Conservation (phyloP, 2,329 filamentous ascomycete genomes). For the Fragosphaeria purpurea region DNA sequence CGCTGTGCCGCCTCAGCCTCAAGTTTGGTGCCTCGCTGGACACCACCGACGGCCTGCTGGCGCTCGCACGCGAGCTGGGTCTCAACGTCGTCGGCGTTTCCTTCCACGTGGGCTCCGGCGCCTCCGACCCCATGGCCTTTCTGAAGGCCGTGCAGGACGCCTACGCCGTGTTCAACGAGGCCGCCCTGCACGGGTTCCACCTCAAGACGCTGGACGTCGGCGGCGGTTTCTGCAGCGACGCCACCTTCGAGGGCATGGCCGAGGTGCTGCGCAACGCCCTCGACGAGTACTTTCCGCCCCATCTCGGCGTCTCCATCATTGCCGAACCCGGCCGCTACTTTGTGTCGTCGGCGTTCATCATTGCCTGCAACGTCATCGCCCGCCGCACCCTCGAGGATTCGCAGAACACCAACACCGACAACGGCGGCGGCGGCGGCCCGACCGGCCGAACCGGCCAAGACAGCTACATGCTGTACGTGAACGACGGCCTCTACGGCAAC, state of each 20-base stretch:
- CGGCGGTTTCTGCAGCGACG: slow-evolving; percentile 79
- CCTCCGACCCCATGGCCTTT: slow-evolving; percentile 86
- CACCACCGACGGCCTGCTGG: slow-evolving; percentile 64
- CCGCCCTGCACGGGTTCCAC: slow-evolving; percentile 61
- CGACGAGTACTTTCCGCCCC: slow-evolving; percentile 77
- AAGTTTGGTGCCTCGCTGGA: slow-evolving; percentile 94
- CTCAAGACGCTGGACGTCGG: slow-evolving; percentile 88
- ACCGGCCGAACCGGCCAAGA: background rate
- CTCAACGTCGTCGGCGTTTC: slow-evolving; percentile 92
- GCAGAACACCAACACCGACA: slow-evolving; percentile 39
- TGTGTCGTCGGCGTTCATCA: slow-evolving; percentile 82
- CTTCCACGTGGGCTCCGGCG: slow-evolving; percentile 95
- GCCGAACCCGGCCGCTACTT: slow-evolving; percentile 97
- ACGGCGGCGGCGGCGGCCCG: background rate
- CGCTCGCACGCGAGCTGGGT: slow-evolving; percentile 68
- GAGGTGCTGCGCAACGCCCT: slow-evolving; percentile 67
- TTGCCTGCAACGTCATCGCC: slow-evolving; percentile 93
- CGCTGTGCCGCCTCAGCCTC: slow-evolving; percentile 87
- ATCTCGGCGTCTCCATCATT: slow-evolving; percentile 67
- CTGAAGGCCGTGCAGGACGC: slow-evolving; percentile 85
- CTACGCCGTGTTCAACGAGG: slow-evolving; percentile 80
- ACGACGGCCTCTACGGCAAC: slow-evolving; percentile 96
- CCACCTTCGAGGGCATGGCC: slow-evolving; percentile 82
- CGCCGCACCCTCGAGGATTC: slow-evolving; percentile 78
- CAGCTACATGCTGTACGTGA: slow-evolving; percentile 95